Evolutionary conservation across 1,139 yeast species (phyloP).

Genomic region (Candida sojae): DNA sequence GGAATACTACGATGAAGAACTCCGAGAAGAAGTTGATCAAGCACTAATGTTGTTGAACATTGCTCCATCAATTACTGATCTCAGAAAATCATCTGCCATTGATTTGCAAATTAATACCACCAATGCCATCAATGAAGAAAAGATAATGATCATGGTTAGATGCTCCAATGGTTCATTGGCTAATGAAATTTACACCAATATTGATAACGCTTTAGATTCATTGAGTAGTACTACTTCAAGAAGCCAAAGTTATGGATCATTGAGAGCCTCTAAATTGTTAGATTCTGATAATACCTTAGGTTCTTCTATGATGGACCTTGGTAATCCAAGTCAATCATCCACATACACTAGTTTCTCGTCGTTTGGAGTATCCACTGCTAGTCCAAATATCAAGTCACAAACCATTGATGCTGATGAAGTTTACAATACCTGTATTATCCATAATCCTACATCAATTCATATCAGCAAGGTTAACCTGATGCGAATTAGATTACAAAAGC

Average conservation of each 20-base stretch:
- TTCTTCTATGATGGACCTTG: slow-evolving; percentile 37
- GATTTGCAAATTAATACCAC: slow-evolving; percentile 39
- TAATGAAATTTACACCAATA: slow-evolving; percentile 25
- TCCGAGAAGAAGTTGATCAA: slow-evolving; percentile 33
- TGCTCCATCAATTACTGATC: slow-evolving; percentile 21
- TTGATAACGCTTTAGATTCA: slow-evolving; percentile 31
- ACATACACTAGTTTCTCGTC: slow-evolving; percentile 38
- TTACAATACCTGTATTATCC: slow-evolving; percentile 16
- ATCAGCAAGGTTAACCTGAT: slow-evolving; percentile 25
- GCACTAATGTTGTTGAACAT: slow-evolving; percentile 41
- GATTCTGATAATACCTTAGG: slow-evolving; percentile 35
- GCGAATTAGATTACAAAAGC: slow-evolving; percentile 43
- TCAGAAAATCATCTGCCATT: slow-evolving; percentile 41
- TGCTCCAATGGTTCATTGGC: slow-evolving; percentile 31
- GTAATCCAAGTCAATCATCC: slow-evolving; percentile 31
- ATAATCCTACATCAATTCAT: slow-evolving; percentile 25
- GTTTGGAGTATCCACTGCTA: slow-evolving; percentile 4
- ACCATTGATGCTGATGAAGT: slow-evolving; percentile 9
- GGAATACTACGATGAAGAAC: slow-evolving; percentile 36
- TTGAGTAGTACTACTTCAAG: slow-evolving; percentile 17
- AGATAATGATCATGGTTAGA: slow-evolving; percentile 35
- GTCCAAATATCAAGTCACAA: not conserved
- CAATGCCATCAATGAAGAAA: slow-evolving; percentile 33
- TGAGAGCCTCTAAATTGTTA: slow-evolving; percentile 21
- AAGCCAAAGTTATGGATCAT: slow-evolving; percentile 19